A percentile compares a stretch with the other conserved stretches of the same genome.
These are phyloP conservation scores for Dactylellina drechsleri DNA, from an alignment of 2,329 filamentous ascomycete species.

Conservation along the genomic window DNA sequence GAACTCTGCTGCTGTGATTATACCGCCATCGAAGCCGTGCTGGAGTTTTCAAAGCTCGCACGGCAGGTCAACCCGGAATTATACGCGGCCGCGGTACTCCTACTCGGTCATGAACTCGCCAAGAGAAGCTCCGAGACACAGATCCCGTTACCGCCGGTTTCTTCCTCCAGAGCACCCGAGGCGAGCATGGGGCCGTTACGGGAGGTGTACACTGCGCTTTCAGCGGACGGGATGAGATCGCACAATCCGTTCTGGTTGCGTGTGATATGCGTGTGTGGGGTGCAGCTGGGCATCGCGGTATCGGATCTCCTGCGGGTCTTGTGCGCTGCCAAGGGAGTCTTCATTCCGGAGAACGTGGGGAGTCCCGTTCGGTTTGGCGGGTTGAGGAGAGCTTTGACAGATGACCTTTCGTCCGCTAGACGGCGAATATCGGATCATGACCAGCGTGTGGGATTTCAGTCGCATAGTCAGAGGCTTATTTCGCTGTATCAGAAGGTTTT, in stretches of 20 bases:
- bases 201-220: constrained; percentile 21
- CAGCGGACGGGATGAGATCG: constrained; percentile 27
- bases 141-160: constrained; percentile 4
- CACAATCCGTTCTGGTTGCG: constrained; percentile 46
- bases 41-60: constrained; percentile 23
- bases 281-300: constrained; percentile 37
- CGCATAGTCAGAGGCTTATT: constrained; percentile 20
- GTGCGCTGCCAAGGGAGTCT: constrained; percentile 24
- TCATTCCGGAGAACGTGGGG: constrained; percentile 22
- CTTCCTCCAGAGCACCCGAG: constrained; percentile 1
- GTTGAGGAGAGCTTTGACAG: constrained; percentile 24
- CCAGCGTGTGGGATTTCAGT: constrained; percentile 17
- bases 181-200: constrained; percentile 21
- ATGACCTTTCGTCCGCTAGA: constrained; percentile 7
- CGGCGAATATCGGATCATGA: constrained; percentile 24
- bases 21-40: constrained; percentile 17
- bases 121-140: constrained; percentile 16
- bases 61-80: constrained; percentile 15
- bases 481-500: constrained; percentile 33
- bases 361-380: constrained; percentile 10
- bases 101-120: constrained; percentile 26
- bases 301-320: constrained; percentile 33
- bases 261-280: constrained; percentile 38
- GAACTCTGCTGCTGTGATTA: constrained; percentile 44
- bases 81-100: constrained; percentile 28